Evolutionary conservation across 2,329 filamentous ascomycete species (phyloP).

Genomic region (Ophiostoma pallidulum): DNA sequence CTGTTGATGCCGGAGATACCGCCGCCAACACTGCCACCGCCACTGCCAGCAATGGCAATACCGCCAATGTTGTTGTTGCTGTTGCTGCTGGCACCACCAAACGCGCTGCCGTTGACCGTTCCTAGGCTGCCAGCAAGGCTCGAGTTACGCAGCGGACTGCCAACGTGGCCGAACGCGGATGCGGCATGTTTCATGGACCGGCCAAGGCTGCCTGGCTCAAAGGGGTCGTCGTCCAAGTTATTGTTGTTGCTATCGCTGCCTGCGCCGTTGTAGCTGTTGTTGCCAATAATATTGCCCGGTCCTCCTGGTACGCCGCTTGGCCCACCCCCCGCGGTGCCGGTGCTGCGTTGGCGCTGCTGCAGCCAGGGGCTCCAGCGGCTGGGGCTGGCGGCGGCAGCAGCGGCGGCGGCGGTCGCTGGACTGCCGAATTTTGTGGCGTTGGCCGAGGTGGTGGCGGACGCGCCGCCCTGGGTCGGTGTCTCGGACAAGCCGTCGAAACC

Average conservation of each 20-base stretch:
- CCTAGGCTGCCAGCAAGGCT: constrained; percentile 45
- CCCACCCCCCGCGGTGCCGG: constrained; percentile 23
- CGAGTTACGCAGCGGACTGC: constrained; percentile 55
- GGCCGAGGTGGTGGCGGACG: constrained; percentile 11
- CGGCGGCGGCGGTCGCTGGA: constrained; percentile 26
- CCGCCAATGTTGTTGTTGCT: constrained; percentile 8
- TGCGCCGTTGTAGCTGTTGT: no score
- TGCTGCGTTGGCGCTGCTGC: constrained; percentile 33
- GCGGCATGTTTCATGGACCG: constrained; percentile 32
- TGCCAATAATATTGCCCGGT: no score
- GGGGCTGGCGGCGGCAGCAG: constrained; percentile 45
- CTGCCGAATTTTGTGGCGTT: constrained; percentile 49
- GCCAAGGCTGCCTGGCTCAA: constrained; percentile 25
- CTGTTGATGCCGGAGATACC: constrained; percentile 28
- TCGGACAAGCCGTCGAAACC: constrained; percentile 21
- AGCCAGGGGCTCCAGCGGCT: constrained; percentile 50
- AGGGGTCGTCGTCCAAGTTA: constrained; percentile 42
- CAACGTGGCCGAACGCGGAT: constrained; percentile 57
- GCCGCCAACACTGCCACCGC: constrained; percentile 24
- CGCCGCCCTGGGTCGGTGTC: constrained; percentile 3
- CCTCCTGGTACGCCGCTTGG: no score
- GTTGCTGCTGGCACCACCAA: constrained; percentile 24
- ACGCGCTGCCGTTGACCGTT: no score
- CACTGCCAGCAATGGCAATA: no score
- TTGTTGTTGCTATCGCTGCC: no score